A percentile compares a stretch with the other conserved stretches of the same genome.
phyloP scores from a whole-genome alignment of 202 grass and related monocot genomes.

The Setaria italica region DNA sequence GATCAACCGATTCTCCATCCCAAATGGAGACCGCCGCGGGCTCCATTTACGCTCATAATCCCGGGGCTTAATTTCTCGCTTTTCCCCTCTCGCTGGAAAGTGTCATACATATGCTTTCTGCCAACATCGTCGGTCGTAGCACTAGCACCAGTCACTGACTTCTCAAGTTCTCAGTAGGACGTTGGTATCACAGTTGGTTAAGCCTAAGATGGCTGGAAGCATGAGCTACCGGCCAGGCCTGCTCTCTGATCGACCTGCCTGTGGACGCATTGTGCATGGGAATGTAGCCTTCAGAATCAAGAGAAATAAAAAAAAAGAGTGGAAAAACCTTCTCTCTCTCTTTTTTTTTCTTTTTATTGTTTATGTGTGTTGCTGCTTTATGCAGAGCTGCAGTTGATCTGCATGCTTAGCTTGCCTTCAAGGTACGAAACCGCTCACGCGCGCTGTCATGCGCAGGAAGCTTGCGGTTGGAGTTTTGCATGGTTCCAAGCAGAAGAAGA shows the following conservation, averaged over 20 bases:
- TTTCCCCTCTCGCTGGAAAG: constrained; percentile 20
- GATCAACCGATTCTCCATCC: not conserved
- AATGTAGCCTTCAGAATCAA: not conserved
- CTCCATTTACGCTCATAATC: not conserved
- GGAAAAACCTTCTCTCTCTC: not conserved
- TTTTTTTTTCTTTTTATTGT: too few relatives aligned
- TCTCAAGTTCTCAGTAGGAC: not conserved
- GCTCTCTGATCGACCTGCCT: not conserved
- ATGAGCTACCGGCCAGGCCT: constrained; percentile 18
- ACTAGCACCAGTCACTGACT: not conserved
- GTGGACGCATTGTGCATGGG: constrained; percentile 6
- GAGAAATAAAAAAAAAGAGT: too few relatives aligned
- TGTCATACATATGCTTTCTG: constrained; percentile 21
- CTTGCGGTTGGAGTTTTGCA: constrained; percentile 43
- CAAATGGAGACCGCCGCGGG: not conserved
- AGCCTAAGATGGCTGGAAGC: not conserved
- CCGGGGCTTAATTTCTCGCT: not conserved
- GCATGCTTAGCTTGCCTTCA: constrained; percentile 43
- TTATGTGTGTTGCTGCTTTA: not conserved
- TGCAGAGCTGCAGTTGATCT: constrained; percentile 22
- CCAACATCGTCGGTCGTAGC: not conserved
- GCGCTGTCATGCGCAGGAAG: constrained; percentile 11
- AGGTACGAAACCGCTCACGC: constrained; percentile 36
- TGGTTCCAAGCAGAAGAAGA: constrained; percentile 24
- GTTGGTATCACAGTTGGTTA: constrained; percentile 41